Evolutionary conservation across 73 alveolate genomes (phyloP).

Genomic region (Breviolum minutum): DNA sequence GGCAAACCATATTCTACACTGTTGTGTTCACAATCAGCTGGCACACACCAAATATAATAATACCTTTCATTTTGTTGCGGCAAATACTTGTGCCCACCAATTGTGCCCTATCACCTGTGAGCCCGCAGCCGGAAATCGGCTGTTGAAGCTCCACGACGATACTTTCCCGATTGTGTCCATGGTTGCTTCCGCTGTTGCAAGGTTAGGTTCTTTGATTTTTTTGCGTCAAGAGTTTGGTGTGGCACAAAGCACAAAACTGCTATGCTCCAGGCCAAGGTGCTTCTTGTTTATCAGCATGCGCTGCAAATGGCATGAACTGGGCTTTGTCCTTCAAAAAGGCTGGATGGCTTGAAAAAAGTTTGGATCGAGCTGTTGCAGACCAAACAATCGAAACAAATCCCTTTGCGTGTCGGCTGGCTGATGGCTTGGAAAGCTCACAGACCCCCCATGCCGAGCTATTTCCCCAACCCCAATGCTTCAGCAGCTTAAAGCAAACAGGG

Average conservation of each 20-base stretch:
- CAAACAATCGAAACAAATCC: background rate
- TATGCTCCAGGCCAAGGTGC: background rate
- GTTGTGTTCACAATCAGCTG: conserved; percentile 44
- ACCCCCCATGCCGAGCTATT: background rate
- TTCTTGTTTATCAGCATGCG: conserved; percentile 12
- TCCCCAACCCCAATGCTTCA: conserved; percentile 28
- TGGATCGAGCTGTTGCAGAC: background rate
- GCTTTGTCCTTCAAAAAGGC: background rate
- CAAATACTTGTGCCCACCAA: background rate
- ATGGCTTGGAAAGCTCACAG: background rate
- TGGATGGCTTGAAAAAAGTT: background rate
- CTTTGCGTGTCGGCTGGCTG: background rate
- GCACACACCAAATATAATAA: background rate
- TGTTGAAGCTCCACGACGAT: background rate
- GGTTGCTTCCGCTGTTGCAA: background rate
- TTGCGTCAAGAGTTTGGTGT: background rate
- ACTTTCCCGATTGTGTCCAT: conserved; percentile 15
- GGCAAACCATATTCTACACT: background rate
- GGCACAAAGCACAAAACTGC: background rate
- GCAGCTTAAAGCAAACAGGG: background rate
- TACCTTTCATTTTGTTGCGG: background rate
- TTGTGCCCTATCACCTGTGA: too few species aligned
- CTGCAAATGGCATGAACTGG: background rate
- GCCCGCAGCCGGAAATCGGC: background rate
- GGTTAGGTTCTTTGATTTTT: background rate